Evolutionary conservation across 176 grass and related monocot genomes (phyloP).

Genomic region (Cenchrus purpureus): DNA sequence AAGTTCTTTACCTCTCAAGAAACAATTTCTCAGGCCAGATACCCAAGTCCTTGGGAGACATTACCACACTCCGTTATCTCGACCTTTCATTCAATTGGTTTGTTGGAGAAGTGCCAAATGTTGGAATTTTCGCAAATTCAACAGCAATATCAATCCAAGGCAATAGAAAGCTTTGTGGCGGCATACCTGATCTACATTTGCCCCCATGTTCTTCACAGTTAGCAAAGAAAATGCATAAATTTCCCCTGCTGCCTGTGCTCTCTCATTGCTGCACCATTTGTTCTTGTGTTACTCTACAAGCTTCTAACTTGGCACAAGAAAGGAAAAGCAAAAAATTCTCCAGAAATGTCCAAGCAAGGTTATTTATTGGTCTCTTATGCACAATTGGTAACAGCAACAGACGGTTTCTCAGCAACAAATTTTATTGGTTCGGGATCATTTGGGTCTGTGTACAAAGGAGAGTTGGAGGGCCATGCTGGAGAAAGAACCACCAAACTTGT

Average conservation of each 20-base stretch:
- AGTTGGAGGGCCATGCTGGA: too few species aligned
- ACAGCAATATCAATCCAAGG: too few species aligned
- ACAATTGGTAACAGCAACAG: not conserved
- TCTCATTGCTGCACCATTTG: not conserved
- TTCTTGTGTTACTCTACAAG: not conserved
- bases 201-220: slow-evolving; percentile 6
- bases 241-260: not conserved
- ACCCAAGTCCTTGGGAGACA: too few species aligned
- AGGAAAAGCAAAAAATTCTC: not conserved
- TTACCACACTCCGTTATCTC: too few species aligned
- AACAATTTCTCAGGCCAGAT: too few species aligned
- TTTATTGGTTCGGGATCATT: slow-evolving; percentile 16
- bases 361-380: slow-evolving; percentile 13
- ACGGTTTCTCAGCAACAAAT: too few species aligned
- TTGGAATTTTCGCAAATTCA: too few species aligned
- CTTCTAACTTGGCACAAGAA: not conserved
- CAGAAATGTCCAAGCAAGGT: not conserved
- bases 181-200: slow-evolving; percentile 10
- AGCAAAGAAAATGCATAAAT: not conserved
- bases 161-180: too few species aligned
- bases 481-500: too few species aligned
- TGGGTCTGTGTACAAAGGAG: slow-evolving; percentile 36
- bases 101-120: too few species aligned
- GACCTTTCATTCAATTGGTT: too few species aligned
- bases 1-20: too few species aligned